phyloP scores from a whole-genome alignment of 176 grass and related monocot species.

The Aegilops bicornis region DNA sequence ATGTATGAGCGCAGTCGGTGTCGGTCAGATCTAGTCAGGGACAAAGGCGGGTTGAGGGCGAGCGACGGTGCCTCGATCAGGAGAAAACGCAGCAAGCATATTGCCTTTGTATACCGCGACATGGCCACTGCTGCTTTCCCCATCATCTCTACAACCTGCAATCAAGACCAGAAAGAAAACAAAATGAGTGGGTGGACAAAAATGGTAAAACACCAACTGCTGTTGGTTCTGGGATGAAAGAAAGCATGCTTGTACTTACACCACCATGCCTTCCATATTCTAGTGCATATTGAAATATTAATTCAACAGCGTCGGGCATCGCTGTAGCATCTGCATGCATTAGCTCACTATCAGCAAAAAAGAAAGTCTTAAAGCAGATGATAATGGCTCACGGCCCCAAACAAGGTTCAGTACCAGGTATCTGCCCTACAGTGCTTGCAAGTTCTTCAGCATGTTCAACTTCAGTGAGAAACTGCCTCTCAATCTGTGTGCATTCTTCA shows the following conservation, averaged over 20 bases:
- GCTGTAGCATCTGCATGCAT: constrained; percentile 72
- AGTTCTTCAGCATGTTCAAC: constrained; percentile 86
- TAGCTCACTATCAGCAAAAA: constrained; percentile 24
- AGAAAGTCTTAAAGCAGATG: background rate
- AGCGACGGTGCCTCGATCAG: constrained; percentile 72
- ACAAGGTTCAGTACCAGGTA: constrained; percentile 52
- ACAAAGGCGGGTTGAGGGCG: constrained; percentile 71
- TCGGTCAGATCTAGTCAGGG: constrained; percentile 68
- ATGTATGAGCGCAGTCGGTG: constrained; percentile 71
- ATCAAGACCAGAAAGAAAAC: constrained; percentile 8
- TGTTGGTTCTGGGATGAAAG: constrained; percentile 8
- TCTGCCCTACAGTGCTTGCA: constrained; percentile 58
- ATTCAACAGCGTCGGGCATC: constrained; percentile 94
- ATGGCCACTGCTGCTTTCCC: constrained; percentile 56
- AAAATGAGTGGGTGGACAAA: background rate
- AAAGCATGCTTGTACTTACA: constrained; percentile 55
- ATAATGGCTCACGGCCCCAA: background rate
- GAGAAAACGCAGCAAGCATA: constrained; percentile 74
- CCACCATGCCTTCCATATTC: constrained; percentile 71
- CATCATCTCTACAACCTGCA: constrained; percentile 89
- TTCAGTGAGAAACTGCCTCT: constrained; percentile 79
- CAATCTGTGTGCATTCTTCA: constrained; percentile 54
- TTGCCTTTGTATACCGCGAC: constrained; percentile 62
- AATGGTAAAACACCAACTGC: background rate
- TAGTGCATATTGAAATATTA: constrained; percentile 94